Base-by-base conservation (phyloP, 345 rosid genomes). In the Tarenaya hassleriana region DNA sequence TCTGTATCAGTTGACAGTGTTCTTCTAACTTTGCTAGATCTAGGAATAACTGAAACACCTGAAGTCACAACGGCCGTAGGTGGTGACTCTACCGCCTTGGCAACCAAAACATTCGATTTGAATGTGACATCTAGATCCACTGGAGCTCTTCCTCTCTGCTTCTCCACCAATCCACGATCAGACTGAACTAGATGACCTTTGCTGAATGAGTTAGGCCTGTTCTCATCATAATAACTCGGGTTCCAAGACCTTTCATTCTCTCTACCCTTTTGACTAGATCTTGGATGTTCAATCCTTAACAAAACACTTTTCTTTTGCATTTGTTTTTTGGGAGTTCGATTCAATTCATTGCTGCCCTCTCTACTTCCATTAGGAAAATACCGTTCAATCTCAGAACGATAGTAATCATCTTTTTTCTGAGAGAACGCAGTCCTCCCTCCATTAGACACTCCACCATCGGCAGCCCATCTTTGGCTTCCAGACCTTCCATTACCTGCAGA, bases 71-170 rank as follows among this genome's bases (percentile, higher is more conserved):
- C 55, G 20, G 73, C 66, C 60, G 57, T 71, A 34, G 75, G 15
- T 55, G 90, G 75, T 58, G 70, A 58, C n/a, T 48, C 37, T 17
- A 65, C 35, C 0, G 84, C 74, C 75, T 90, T 86, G 55, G 88
- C 97, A 62, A 90, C 94, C 66, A 84, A 56, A 7, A 78, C 69
- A 70, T 86, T 84, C 27, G 88, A 86, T 63, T 90, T 76, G 69
- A 81, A 90, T 47, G 91, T 82, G 66, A 86, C 92, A 72, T 91
- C 89, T 53, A 91, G 92, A 67, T 87, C 81, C 11, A 84, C 78
- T 10, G 83, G 77, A 52, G 69, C 73, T 61, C 69, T 75, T 52
- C 66, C 79, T 55, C 82, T 78, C 37, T 50, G 73, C 69, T 52
- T 61, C 55, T 80, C 74, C 63, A 60, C 73, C 54, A 62, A 33